Evolutionary conservation across 176 grass and related monocot species (phyloP).

Genomic region (Zea mays): DNA sequence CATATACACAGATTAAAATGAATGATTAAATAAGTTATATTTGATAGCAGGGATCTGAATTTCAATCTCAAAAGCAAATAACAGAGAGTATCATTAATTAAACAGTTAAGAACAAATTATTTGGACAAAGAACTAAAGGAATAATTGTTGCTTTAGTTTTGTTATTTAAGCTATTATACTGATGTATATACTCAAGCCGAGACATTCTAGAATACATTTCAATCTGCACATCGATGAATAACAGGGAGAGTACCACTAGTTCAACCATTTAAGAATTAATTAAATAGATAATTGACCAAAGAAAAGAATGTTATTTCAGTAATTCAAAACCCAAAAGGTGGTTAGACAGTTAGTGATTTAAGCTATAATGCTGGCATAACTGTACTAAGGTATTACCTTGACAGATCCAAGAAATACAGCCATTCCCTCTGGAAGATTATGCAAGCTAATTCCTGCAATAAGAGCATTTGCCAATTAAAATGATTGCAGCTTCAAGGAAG

Average conservation of each 20-base stretch:
- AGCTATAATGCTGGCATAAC: slow-evolving; percentile 24
- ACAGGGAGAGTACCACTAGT: background rate
- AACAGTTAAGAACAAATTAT: background rate
- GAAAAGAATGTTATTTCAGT: background rate
- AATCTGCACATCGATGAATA: slow-evolving; percentile 1
- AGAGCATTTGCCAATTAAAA: slow-evolving; percentile 36
- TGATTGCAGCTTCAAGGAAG: slow-evolving; percentile 12
- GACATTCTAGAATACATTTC: slow-evolving; percentile 8
- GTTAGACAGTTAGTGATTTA: background rate
- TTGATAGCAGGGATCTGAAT: background rate
- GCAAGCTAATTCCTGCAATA: slow-evolving; percentile 82
- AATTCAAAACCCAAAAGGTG: background rate
- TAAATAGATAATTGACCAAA: background rate
- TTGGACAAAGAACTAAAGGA: background rate
- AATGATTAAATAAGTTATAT: background rate
- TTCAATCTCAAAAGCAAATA: background rate
- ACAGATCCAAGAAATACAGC: slow-evolving; percentile 92
- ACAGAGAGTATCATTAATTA: background rate
- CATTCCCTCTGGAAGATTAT: slow-evolving; percentile 96
- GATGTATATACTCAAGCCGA: background rate
- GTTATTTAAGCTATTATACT: background rate
- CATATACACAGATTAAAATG: background rate
- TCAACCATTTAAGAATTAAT: slow-evolving; percentile 10
- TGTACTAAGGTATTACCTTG: slow-evolving; percentile 59
- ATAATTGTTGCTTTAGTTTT: background rate